A percentile compares a stretch with the other conserved stretches of the same genome.
Evolutionary conservation across 1,139 yeast genomes (phyloP).

Genomic region (Kodamaea derodonti): DNA sequence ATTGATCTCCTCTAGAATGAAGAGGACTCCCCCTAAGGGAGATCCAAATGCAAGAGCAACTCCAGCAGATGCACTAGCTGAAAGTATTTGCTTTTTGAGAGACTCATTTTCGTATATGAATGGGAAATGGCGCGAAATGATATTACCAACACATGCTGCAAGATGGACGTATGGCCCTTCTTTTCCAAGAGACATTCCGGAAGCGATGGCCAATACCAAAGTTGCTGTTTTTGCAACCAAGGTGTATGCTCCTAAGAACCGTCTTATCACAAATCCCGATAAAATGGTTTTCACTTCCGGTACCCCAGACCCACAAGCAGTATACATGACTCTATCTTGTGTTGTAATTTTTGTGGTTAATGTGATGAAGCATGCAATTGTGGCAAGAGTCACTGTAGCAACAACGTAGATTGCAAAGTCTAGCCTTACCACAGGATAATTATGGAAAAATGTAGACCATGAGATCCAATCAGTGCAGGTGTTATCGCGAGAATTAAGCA

Average conservation of each 20-base stretch:
- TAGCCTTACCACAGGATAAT: constrained; percentile 14
- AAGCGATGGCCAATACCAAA: constrained; percentile 56
- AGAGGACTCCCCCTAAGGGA: constrained; percentile 66
- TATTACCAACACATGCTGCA: constrained; percentile 65
- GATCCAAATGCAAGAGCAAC: constrained; percentile 70
- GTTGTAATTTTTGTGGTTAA: constrained; percentile 44
- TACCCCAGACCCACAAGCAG: constrained; percentile 64
- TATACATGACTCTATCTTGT: constrained; percentile 34
- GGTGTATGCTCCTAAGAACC: constrained; percentile 54
- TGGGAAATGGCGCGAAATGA: constrained; percentile 49
- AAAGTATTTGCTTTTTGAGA: constrained; percentile 53
- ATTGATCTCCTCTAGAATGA: constrained; percentile 62
- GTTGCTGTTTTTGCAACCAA: constrained; percentile 50
- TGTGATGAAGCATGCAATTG: constrained; percentile 46
- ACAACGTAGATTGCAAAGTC: constrained; percentile 40
- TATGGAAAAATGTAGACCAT: constrained; percentile 38
- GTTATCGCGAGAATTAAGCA: constrained; percentile 10
- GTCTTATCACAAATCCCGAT: constrained; percentile 53
- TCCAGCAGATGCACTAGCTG: constrained; percentile 67
- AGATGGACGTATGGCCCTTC: constrained; percentile 74
- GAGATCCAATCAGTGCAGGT: constrained; percentile 43
- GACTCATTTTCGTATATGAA: constrained; percentile 49
- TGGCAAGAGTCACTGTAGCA: constrained; percentile 42
- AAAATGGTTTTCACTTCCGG: constrained; percentile 59
- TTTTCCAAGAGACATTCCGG: constrained; percentile 65